Evolutionary conservation across 768 basidiomycete species (phyloP).

Genomic region (Lactarius vividus): DNA sequence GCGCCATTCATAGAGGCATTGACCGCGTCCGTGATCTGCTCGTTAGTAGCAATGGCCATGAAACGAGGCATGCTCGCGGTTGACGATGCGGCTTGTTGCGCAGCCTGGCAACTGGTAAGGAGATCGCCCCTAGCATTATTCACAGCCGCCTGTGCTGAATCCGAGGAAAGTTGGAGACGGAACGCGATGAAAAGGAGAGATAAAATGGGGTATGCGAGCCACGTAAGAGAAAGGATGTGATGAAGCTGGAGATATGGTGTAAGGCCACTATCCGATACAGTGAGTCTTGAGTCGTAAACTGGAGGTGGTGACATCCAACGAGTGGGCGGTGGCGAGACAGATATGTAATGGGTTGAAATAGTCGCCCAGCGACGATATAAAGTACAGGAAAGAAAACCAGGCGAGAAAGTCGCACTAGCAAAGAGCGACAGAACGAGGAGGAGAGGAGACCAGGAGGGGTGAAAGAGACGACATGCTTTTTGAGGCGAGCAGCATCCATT

Average conservation of each 20-base stretch:
- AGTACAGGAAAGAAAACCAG: neutral
- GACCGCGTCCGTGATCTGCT: constrained; percentile 72
- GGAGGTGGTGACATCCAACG: constrained; percentile 47
- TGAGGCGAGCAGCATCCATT: constrained; percentile 22
- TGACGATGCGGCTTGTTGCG: constrained; percentile 76
- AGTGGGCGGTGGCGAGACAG: constrained; percentile 31
- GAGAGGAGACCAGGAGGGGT: constrained; percentile 1
- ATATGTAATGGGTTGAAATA: constrained; percentile 26
- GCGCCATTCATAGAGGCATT: constrained; percentile 78
- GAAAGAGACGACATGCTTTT: constrained; percentile 18
- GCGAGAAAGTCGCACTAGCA: constrained; percentile 9
- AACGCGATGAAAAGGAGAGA: constrained; percentile 88
- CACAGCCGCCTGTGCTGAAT: constrained; percentile 64
- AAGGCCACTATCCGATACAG: constrained; percentile 40
- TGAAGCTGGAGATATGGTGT: constrained; percentile 82
- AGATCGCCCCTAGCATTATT: constrained; percentile 69
- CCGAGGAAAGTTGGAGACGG: constrained; percentile 71
- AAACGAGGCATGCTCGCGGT: constrained; percentile 87
- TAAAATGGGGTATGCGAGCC: constrained; percentile 89
- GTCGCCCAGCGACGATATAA: constrained; percentile 29
- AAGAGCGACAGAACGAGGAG: constrained; percentile 17
- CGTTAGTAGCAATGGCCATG: constrained; percentile 80
- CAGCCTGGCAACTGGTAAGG: constrained; percentile 81
- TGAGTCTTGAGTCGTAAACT: constrained; percentile 48
- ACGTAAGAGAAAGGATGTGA: constrained; percentile 80